A percentile compares a stretch with the other conserved stretches of the same genome.
Evolutionary conservation across 345 rosid species (phyloP).

Genomic region (Arabis hirsuta): DNA sequence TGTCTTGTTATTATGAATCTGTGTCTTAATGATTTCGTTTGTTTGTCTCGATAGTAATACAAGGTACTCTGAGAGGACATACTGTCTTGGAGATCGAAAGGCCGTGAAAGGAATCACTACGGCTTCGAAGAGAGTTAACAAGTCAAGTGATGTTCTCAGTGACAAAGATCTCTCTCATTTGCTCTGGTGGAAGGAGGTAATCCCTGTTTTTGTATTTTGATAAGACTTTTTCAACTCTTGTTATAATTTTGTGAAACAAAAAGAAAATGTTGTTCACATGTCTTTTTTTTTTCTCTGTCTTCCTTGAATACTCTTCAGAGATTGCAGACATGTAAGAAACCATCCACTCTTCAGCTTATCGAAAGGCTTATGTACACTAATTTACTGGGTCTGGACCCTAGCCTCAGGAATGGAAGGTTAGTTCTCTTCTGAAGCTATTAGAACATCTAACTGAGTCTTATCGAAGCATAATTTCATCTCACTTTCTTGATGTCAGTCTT

Average conservation of each 20-base stretch:
- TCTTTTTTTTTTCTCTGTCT: neutral
- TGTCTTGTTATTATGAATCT: constrained; percentile 7
- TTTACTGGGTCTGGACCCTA: constrained; percentile 75
- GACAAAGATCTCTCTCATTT: constrained; percentile 78
- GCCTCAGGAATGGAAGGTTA: constrained; percentile 83
- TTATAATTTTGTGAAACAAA: neutral
- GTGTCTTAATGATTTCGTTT: constrained; percentile 4
- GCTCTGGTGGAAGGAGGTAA: constrained; percentile 92
- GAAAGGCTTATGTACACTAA: constrained; percentile 74
- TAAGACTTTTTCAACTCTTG: neutral
- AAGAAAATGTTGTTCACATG: neutral
- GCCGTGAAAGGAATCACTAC: constrained; percentile 50
- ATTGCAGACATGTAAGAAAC: constrained; percentile 77
- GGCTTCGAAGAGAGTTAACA: constrained; percentile 58
- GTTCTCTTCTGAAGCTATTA: constrained; percentile 29
- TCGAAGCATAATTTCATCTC: neutral
- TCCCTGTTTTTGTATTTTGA: constrained; percentile 6
- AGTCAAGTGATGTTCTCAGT: constrained; percentile 46
- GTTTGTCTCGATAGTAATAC: constrained; percentile 37
- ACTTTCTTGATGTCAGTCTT: neutral
- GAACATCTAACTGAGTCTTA: neutral
- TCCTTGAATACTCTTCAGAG: constrained; percentile 55
- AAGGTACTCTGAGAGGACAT: constrained; percentile 46
- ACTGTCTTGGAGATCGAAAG: constrained; percentile 60
- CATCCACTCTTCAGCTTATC: constrained; percentile 73